Evolutionary conservation across 2,329 filamentous ascomycete species (phyloP).

Genomic region (Neofusicoccum kwambonambiense): DNA sequence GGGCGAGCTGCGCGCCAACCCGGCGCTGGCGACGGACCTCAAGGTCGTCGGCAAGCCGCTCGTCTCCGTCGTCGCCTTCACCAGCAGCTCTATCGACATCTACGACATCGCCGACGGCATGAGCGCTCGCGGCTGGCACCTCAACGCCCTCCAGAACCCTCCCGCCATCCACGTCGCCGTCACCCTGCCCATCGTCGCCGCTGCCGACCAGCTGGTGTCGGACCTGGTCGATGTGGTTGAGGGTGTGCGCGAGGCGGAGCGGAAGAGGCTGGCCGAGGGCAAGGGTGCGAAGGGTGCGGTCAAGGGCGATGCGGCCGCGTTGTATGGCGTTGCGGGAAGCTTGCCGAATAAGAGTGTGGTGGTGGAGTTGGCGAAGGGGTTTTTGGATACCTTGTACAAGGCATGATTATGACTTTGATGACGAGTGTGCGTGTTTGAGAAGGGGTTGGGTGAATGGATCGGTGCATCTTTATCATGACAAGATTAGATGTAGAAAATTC

Average conservation of each 20-base stretch:
- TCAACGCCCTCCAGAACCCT: constrained; percentile 90
- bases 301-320: constrained; percentile 75
- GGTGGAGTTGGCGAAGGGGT: constrained; percentile 83
- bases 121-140: constrained; percentile 82
- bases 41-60: constrained; percentile 80
- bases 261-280: constrained; percentile 68
- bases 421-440: neutral
- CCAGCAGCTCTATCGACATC: constrained; percentile 77
- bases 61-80: constrained; percentile 88
- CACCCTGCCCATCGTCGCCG: constrained; percentile 79
- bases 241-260: constrained; percentile 77
- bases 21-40: constrained; percentile 69
- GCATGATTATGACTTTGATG: constrained; percentile 48
- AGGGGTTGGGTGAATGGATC: neutral
- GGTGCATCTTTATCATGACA: neutral
- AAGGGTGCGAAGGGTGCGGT: constrained; percentile 59
- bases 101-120: constrained; percentile 94
- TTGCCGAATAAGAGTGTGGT: constrained; percentile 95
- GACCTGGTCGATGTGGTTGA: constrained; percentile 65
- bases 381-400: constrained; percentile 91
- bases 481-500: neutral
- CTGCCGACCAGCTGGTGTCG: constrained; percentile 72
- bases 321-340: constrained; percentile 94
- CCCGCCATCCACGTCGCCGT: constrained; percentile 93
- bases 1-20: constrained; percentile 67